Evolutionary conservation across 768 basidiomycete species (phyloP), one percentile per base, ranked within the genome.

Genomic region (Mycena belliarum): DNA sequence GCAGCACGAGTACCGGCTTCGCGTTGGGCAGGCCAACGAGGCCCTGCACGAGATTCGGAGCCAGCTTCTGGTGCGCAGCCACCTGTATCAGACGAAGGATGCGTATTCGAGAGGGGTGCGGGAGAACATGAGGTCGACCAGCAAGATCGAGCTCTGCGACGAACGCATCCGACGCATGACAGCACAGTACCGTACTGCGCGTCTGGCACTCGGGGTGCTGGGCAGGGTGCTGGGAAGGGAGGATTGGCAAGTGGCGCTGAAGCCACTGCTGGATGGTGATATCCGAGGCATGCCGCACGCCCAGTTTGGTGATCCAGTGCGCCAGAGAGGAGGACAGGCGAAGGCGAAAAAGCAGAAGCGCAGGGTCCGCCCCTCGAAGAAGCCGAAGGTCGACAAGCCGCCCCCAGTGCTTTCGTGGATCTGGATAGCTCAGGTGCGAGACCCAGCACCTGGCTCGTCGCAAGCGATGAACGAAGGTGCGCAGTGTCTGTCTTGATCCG

Each of bases 11-110:
- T 68, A 61, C 60, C 45, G 59, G 4, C 49, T 70, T 1, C 65
- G 63, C 10, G n/a, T 63, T 0, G 68, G 63, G 2, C 72, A 71
- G 49, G 70, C 69, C 1, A 49, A 64, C 23, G 69, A 74, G 44
- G 53, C 67, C 0, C 63, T 72, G 0, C 64, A 64, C 9, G 51
- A 49, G 0, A 29, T 74, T 6, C 56, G 65, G 1, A 48, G 55
- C 15, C 60, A 66, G 8, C 57, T 72, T 6, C 69, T 66, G 25
- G 55, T 65, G 4, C 61, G 66, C 2, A 55, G 62, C 4, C 55
- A 65, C 20, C 35, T 69, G 6, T 64, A 58, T 42, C 55, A 60
- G 14, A 60, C 63, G 46, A 71, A 70, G 47, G 59, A 67, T 44
- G 55, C 49, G 0, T 55, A 60, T 35, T 52, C 66, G 12, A 52